These are phyloP conservation scores for Trichoderma koningiopsis DNA, from an alignment of 2,329 filamentous ascomycete genomes.

Conservation along the genomic window DNA sequence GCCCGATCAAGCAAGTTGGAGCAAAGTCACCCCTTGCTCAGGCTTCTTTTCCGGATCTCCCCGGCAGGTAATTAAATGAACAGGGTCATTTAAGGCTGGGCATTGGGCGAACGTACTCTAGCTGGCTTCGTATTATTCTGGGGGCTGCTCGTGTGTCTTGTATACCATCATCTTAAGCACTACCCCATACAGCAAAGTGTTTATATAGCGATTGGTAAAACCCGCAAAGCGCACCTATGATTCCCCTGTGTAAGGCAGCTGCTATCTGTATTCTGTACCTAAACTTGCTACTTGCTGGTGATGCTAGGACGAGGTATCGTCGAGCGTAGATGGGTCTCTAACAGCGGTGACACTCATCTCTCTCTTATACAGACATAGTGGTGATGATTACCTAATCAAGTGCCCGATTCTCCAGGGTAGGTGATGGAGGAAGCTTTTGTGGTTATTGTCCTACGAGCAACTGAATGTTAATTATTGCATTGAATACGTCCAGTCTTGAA, in stretches of 20 bases:
- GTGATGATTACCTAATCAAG: neutral
- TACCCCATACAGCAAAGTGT: neutral
- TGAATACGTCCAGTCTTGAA: neutral
- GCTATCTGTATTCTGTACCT: neutral
- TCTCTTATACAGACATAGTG: neutral
- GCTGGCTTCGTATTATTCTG: neutral
- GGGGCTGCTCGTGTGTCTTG: neutral
- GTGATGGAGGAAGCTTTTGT: neutral
- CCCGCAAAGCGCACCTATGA: neutral
- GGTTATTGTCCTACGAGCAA: neutral
- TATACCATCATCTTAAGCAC: neutral
- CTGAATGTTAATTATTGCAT: neutral
- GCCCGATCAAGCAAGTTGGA: neutral
- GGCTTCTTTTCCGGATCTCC: slow-evolving; percentile 6
- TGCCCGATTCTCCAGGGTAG: neutral
- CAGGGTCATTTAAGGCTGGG: neutral
- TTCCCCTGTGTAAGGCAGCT: neutral
- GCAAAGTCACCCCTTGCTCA: neutral
- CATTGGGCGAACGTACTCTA: neutral
- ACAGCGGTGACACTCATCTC: neutral
- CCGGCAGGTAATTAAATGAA: neutral
- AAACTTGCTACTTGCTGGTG: neutral
- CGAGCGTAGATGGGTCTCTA: neutral
- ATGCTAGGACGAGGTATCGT: neutral
- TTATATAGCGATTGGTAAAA: neutral